A percentile compares a stretch with the other conserved stretches of the same genome.
These are phyloP conservation scores for Deakozyma indianensis DNA, from an alignment of 805 yeast genomes.

Conservation along the genomic window DNA sequence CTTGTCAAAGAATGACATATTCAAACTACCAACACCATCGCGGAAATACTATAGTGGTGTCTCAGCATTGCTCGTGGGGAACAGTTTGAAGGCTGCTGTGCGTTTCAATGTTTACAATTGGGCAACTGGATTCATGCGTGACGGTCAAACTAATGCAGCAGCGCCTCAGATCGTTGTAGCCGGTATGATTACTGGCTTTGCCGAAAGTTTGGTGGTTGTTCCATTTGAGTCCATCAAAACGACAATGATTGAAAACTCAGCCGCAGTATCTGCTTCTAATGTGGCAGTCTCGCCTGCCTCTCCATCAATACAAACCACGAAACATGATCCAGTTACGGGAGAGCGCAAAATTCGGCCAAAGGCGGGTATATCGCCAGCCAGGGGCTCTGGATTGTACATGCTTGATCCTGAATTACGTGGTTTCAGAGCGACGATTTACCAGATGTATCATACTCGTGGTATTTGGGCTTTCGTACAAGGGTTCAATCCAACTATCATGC, in stretches of 20 bases:
- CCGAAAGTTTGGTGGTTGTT: slow-evolving; percentile 61
- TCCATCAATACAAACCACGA: neutral
- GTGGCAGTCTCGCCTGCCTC: neutral
- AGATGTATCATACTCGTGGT: slow-evolving; percentile 63
- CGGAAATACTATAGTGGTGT: slow-evolving; percentile 39
- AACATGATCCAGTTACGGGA: neutral
- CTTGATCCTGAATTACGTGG: slow-evolving; percentile 16
- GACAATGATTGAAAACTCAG: slow-evolving; percentile 45
- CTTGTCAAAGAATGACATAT: slow-evolving; percentile 9
- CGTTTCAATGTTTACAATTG: slow-evolving; percentile 64
- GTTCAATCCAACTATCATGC: slow-evolving; percentile 59
- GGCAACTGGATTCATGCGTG: slow-evolving; percentile 54
- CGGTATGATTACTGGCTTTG: slow-evolving; percentile 66
- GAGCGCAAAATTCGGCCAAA: neutral
- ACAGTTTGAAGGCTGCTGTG: slow-evolving; percentile 55
- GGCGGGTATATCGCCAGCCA: neutral
- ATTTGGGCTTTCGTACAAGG: slow-evolving; percentile 71
- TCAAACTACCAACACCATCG: slow-evolving; percentile 11
- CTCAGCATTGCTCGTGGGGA: slow-evolving; percentile 62
- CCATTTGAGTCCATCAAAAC: slow-evolving; percentile 81
- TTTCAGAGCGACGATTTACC: slow-evolving; percentile 21
- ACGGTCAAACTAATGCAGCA: slow-evolving; percentile 32
- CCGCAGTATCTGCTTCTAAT: neutral
- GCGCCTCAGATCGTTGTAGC: slow-evolving; percentile 79
- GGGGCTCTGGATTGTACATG: slow-evolving; percentile 11